Evolutionary conservation across 805 yeast species (phyloP).

Genomic region (Scheffersomyces spartinae): DNA sequence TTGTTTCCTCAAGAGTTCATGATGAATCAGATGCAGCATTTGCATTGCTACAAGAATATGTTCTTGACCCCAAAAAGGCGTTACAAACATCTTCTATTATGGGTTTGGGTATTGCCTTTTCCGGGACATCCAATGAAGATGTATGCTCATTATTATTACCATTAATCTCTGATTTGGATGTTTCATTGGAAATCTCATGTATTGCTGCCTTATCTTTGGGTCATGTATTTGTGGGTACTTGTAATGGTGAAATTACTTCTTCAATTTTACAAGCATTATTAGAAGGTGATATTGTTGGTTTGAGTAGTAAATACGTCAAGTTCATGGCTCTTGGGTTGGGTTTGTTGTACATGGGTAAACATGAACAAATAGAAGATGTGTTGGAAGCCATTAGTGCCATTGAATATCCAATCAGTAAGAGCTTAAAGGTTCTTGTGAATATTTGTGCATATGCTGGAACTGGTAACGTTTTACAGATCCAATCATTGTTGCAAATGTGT

Average conservation of each 20-base stretch:
- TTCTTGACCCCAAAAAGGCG: constrained; percentile 48
- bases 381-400: constrained; percentile 89
- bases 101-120: constrained; percentile 90
- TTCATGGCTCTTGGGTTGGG: constrained; percentile 91
- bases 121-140: constrained; percentile 86
- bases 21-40: constrained; percentile 93
- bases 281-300: constrained; percentile 70
- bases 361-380: constrained; percentile 89
- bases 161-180: constrained; percentile 63
- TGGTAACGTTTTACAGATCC: constrained; percentile 92
- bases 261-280: constrained; percentile 80
- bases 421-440: constrained; percentile 79
- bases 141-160: constrained; percentile 71
- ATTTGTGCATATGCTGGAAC: constrained; percentile 96
- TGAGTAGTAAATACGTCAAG: constrained; percentile 77
- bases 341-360: constrained; percentile 82
- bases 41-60: constrained; percentile 75
- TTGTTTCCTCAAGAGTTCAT: constrained; percentile 84
- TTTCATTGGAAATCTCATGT: constrained; percentile 68
- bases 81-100: constrained; percentile 74
- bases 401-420: constrained; percentile 86
- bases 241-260: constrained; percentile 90
- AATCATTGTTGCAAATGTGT: constrained; percentile 79
- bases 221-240: constrained; percentile 90
- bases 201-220: constrained; percentile 89